Evolutionary conservation across 176 grass and related monocot genomes (phyloP), one percentile per base, ranked within the genome.

Genomic region (Puya raimondii): DNA sequence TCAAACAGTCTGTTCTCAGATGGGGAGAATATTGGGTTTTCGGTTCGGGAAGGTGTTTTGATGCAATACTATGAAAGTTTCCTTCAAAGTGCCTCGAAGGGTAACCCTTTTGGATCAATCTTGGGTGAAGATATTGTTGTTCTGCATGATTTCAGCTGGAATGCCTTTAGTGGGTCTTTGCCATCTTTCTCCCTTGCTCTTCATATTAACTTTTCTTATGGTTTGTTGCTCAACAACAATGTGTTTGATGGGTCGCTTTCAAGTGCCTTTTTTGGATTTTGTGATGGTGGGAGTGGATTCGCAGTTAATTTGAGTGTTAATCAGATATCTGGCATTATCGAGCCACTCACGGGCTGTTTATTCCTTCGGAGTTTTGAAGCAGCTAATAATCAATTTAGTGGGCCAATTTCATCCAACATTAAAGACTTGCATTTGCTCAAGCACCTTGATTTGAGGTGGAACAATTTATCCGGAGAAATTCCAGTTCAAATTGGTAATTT

Each of bases 61-160:
- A 78, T 52, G 29, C 63, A 58, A 16, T 84, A 88, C 75, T 88
- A 80, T 51, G 23, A 17, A 29, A 26, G 70, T 64, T 70, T 88
- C 18, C 57, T 88, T 48, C 63, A 16, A 23, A 68, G 22, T 68
- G 22, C 67, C 12, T 25, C 63, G 51, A 76, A 48, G 14, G 27
- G 48, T 25, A 81, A 79, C 53, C 67, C 71, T 49, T 79, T 79
- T 65, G 33, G 26, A 27, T 72, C 71, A 3, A 23, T 85, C 65
- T 61, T 78, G 3, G 53, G 58, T 58, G 53, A 33, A 16, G 49
- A 29, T 0, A 67, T 29, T 59, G 61, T 77, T 3, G 48, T 68
- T 80, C 73, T 86, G 10, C 83, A 86, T 57, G 83, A 90, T 73
- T 83, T 86, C 65, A 90, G 83, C 61, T 80, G 68, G 73, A 90